Evolutionary conservation across 371 early-diverging fungal species (phyloP).

Genomic region (Zychaea mexicana): DNA sequence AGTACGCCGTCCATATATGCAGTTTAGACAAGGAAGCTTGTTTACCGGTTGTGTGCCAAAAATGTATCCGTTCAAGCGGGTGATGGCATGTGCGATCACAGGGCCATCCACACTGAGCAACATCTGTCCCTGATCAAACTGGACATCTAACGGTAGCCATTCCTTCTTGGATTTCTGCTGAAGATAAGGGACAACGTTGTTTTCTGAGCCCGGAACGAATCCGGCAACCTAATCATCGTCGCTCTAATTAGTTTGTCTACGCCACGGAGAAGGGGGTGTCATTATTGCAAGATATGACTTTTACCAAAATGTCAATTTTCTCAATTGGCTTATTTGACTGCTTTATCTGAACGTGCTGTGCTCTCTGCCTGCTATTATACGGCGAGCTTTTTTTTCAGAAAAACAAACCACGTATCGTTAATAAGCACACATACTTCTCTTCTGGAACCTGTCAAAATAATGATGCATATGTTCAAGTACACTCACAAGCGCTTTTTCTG

Average conservation of each 20-base stretch:
- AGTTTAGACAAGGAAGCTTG: too few relatives aligned
- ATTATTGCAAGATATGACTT: background rate
- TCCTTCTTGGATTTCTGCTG: conserved; percentile 42
- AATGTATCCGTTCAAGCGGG: conserved; percentile 48
- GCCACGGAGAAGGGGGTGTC: background rate
- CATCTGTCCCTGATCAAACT: conserved; percentile 33
- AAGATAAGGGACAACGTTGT: conserved; percentile 32
- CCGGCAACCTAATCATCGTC: conserved; percentile 39
- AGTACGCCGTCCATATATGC: too few relatives aligned
- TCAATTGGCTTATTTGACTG: conserved; percentile 16
- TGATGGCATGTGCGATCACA: conserved; percentile 33
- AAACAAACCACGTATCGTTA: too few relatives aligned
- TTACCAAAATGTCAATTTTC: conserved; percentile 36
- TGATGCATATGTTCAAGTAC: background rate
- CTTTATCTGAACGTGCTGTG: conserved; percentile 15
- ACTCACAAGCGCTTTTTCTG: conserved; percentile 35
- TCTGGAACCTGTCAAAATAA: too few relatives aligned
- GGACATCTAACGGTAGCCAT: conserved; percentile 42
- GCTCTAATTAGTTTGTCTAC: background rate
- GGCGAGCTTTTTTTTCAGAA: conserved; percentile 25
- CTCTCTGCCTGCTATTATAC: conserved; percentile 28
- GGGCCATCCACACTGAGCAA: conserved; percentile 37
- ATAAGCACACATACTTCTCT: too few relatives aligned
- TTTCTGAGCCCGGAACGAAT: conserved; percentile 37
- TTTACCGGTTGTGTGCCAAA: conserved; percentile 31